Percentiles rank a stretch among this genome's conserved stretches.
These are phyloP conservation scores for Claviceps spartinae DNA, from an alignment of 2,329 filamentous ascomycete species.

Conservation along the genomic window DNA sequence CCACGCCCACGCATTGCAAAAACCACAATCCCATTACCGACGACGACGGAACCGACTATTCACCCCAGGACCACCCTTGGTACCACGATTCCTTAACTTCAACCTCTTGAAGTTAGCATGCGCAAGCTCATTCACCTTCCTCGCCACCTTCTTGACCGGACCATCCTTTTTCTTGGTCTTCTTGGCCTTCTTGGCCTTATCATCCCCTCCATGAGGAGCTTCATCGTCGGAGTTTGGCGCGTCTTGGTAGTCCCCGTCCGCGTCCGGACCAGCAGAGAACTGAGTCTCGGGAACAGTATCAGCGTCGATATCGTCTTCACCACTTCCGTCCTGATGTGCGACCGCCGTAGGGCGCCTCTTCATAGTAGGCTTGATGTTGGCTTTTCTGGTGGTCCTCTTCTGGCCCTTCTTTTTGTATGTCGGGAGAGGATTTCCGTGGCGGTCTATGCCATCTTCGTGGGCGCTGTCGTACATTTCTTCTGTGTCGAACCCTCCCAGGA, in stretches of 20 bases:
- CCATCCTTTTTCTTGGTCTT: constrained; percentile 25
- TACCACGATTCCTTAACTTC: constrained; percentile 47
- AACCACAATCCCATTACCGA: constrained; percentile 11
- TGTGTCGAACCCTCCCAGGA: constrained; percentile 51
- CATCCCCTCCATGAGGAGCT: constrained; percentile 11
- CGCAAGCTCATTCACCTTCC: constrained; percentile 50
- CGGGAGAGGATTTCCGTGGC: constrained; percentile 45
- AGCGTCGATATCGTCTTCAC: constrained; percentile 15
- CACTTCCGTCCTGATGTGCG: constrained; percentile 14
- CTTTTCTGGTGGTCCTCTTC: constrained; percentile 60
- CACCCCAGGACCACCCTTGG: constrained; percentile 46
- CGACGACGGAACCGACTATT: constrained; percentile 45
- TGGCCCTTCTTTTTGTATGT: constrained; percentile 73
- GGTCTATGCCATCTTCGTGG: constrained; percentile 36
- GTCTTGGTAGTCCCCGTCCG: constrained; percentile 11
- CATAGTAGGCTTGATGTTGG: constrained; percentile 47
- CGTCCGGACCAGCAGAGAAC: constrained; percentile 7
- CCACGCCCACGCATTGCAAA: too few species aligned
- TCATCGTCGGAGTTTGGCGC: constrained; percentile 7
- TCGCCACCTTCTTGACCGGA: constrained; percentile 35
- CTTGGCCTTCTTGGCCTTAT: constrained; percentile 17
- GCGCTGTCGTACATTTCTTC: constrained; percentile 44
- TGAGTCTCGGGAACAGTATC: constrained; percentile 19
- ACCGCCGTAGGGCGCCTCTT: constrained; percentile 30
- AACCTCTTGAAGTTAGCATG: constrained; percentile 54